Evolutionary conservation across 2,329 filamentous ascomycete genomes (phyloP), one percentile per base, ranked within the genome.

Genomic region (Fusarium continuum): DNA sequence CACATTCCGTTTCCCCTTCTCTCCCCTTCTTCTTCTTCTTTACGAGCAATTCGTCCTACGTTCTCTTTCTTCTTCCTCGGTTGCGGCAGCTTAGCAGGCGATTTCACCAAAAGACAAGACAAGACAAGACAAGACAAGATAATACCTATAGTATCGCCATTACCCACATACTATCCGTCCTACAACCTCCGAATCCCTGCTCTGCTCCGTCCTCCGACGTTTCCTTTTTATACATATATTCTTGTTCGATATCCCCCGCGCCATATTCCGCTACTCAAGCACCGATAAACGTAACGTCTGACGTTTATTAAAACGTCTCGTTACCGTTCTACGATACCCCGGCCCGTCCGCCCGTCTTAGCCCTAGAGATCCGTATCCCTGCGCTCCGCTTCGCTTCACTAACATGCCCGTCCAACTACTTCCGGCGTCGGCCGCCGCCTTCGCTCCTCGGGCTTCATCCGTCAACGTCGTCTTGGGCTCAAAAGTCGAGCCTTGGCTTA

Each of bases 401-500:
- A 65, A 60, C 76, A 98, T 98, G 95, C 93, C 93, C 76, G 91
- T 93, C 74, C 90, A 95, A 83, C 84, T 99, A 77, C 83, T 99
- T 72, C 95, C 95, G 70, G 94, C 94, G 64, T 98, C 95, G 73
- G 95, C 95, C 69, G 93, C 93, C 63, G 94, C 95, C 73, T 99
- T 98, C 82, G 94, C 94, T 72, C 94, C 94, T 70, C 88, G 95
- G 73, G 85, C 87, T 57, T 92, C 92, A 43, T 93, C 92, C 22
- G 94, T 96, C 77, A 98, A 96, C 76, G 92, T 99, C 70, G 95
- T 99, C 59, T 84, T 99, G 72, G 91, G 89, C 74, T 90, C 90
- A 76, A 96, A 95, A 82, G 88, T 96, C 73, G 93, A 97, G 81
- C 91, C 93, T 58, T 99, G 95, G 95, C 85, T 98, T 78, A 99